phyloP scores from a whole-genome alignment of 768 basidiomycete genomes.

The Sporobolomyces phaffii region DNA sequence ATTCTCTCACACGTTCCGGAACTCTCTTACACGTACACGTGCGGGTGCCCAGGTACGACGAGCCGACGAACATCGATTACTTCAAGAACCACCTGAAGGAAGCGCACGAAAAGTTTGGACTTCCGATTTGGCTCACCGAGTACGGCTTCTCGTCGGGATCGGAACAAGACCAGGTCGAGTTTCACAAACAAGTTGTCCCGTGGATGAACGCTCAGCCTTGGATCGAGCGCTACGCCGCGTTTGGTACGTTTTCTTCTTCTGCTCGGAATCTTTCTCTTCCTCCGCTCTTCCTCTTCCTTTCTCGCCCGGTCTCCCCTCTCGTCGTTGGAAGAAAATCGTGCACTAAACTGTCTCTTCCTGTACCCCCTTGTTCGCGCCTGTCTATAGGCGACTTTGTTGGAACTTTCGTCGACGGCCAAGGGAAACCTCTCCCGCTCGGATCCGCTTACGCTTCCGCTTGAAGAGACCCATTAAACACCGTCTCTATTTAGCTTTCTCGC shows the following conservation, averaged over 20 bases:
- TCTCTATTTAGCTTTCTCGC: no score
- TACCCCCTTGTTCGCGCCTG: no score
- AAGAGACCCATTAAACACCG: not conserved
- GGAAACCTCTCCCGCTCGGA: not conserved
- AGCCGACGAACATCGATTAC: constrained; percentile 7
- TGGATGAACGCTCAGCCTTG: constrained; percentile 3
- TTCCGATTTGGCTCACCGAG: constrained; percentile 11
- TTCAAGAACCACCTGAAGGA: constrained; percentile 5
- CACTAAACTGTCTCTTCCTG: no score
- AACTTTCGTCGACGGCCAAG: not conserved
- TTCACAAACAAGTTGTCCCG: not conserved
- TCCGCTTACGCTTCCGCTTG: not conserved
- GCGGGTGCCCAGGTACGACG: no score
- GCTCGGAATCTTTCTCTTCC: not conserved
- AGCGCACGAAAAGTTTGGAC: not conserved
- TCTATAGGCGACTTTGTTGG: constrained; percentile 5
- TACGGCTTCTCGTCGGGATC: not conserved
- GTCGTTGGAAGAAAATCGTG: no score
- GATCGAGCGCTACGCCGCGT: constrained; percentile 9
- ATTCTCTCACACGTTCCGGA: no score
- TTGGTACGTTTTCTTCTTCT: not conserved
- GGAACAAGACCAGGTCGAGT: not conserved
- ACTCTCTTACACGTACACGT: no score
- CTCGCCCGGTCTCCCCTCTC: no score
- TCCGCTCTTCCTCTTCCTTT: no score